Conservation (phyloP, 2,329 filamentous ascomycete genomes). For the Sporothrix humicola region DNA sequence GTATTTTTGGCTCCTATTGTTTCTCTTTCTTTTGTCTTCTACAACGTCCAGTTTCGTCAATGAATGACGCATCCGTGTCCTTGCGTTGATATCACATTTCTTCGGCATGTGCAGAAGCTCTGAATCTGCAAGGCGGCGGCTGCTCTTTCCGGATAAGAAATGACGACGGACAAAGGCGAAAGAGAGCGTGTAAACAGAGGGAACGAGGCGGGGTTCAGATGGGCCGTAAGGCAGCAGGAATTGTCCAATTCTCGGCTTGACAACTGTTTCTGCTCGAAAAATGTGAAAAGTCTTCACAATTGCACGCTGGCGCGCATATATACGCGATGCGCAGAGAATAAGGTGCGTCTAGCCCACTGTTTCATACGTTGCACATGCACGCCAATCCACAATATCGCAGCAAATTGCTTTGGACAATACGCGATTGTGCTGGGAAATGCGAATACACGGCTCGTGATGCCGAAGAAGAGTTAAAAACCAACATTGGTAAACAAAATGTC, state of each 20-base stretch:
- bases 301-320: slow-evolving; percentile 5
- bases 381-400: neutral
- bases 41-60: neutral
- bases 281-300: neutral
- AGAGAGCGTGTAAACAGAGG: no score
- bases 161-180: no score
- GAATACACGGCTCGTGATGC: no score
- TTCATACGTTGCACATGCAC: slow-evolving; percentile 4
- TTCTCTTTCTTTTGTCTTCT: neutral
- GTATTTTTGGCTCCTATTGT: neutral
- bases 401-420: neutral
- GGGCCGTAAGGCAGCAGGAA: neutral
- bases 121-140: no score
- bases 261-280: no score
- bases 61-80: neutral
- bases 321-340: slow-evolving; percentile 21
- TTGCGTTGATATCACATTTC: no score
- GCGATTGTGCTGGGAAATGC: no score
- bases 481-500: neutral
- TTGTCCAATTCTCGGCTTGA: no score
- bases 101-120: no score
- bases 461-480: neutral
- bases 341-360: neutral
- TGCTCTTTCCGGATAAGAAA: no score
- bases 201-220: neutral